Evolutionary conservation across 2,329 filamentous ascomycete species (phyloP), one percentile per base, ranked within the genome.

Genomic region (Fusarium cicatricum): DNA sequence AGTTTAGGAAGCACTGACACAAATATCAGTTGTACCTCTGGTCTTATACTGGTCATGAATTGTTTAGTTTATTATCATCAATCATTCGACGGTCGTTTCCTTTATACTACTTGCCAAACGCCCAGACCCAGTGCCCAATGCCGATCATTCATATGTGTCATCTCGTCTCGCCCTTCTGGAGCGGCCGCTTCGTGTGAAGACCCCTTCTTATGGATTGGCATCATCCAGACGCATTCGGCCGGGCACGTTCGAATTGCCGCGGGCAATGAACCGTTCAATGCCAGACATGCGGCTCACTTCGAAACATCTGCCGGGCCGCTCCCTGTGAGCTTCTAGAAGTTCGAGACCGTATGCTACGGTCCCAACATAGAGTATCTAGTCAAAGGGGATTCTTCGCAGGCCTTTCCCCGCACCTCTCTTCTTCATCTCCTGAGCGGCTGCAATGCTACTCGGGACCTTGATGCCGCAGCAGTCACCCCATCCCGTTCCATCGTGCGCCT

Each of bases 401-500:
- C 79, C 77, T 55, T 86, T 80, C 7, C 75, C 82, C 34, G 78
- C 82, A 14, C 83, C 87, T 49, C 82, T 82, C 79, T 96, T 98
- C 80, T 85, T 89, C 82, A 90, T 89, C 77, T 97, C 94, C 65
- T 92, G 89, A 12, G 91, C 91, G 1, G 95, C 96, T 23, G 93
- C 96, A 52, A 98, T 84, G 47, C 92, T 94, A 71, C 93, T 97
- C 0, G 95, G 96, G 14, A 99, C 95, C 68, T 96, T 94, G 75
- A 99, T 99, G 21, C 95, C 95, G 72, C 95, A 99, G 75, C 95
- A 99, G 74, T 99, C 95, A 5, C 94, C 94, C 91, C 95, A 99
- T 17, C 85, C 86, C 50, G 81, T 85, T 41, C 85, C 83, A 44
- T 88, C 84, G 62, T 87, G 85, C 50, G 79, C 79, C 44, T 88